Conservation (phyloP, 2,329 filamentous ascomycete genomes). For the Scytalidium sp. region DNA sequence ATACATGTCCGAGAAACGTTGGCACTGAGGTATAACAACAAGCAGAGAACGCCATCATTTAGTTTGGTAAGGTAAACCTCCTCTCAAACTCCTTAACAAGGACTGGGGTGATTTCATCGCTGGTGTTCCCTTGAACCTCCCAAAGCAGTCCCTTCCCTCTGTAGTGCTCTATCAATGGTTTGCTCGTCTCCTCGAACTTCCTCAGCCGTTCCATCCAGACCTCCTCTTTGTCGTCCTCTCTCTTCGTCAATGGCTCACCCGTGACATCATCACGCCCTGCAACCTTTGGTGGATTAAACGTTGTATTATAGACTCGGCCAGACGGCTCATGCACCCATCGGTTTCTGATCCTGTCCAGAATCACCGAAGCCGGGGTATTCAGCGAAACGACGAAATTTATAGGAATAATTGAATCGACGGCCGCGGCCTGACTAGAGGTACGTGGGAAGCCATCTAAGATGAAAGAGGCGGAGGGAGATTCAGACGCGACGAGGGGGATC, state of each 20-base stretch:
- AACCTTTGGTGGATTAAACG: slow-evolving; percentile 82
- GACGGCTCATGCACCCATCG: slow-evolving; percentile 93
- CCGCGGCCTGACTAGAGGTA: slow-evolving; percentile 74
- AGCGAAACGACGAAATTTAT: slow-evolving; percentile 92
- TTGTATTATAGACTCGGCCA: slow-evolving; percentile 91
- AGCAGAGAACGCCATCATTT: background rate
- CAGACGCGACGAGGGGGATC: slow-evolving; percentile 46
- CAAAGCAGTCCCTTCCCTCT: slow-evolving; percentile 78
- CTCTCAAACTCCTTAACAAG: slow-evolving; percentile 78
- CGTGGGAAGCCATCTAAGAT: slow-evolving; percentile 96
- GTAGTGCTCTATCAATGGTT: slow-evolving; percentile 85
- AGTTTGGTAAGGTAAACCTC: slow-evolving; percentile 53
- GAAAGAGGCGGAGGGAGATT: slow-evolving; percentile 80
- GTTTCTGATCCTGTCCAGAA: slow-evolving; percentile 84
- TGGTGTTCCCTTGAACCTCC: slow-evolving; percentile 84
- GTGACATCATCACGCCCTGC: slow-evolving; percentile 85
- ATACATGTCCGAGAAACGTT: too few species aligned
- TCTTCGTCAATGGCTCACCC: slow-evolving; percentile 78
- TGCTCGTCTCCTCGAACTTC: slow-evolving; percentile 85
- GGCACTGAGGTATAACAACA: background rate
- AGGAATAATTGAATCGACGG: slow-evolving; percentile 79
- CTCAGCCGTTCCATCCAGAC: slow-evolving; percentile 78
- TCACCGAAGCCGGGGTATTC: slow-evolving; percentile 79
- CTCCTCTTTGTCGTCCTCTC: slow-evolving; percentile 81
- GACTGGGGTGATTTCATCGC: slow-evolving; percentile 93